Evolutionary conservation across 2,329 filamentous ascomycete species (phyloP).

Genomic region (Stemphylium beticola): DNA sequence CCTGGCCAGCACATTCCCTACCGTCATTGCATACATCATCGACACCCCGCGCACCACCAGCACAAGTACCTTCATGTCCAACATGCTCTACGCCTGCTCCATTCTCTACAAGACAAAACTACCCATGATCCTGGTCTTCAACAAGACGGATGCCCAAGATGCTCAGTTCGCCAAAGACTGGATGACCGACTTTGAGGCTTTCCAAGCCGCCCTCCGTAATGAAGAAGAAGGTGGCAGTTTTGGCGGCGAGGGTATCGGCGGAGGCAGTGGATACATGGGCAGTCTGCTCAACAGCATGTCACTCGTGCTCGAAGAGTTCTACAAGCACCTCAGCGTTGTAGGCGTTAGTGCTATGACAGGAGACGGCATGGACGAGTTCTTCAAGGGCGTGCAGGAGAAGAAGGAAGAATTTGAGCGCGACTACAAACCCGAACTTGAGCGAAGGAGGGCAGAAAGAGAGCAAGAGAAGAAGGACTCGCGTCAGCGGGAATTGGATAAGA

Average conservation of each 20-base stretch:
- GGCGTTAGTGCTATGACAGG: conserved; percentile 93
- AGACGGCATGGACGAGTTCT: conserved; percentile 90
- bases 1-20: conserved; percentile 91
- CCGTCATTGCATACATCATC: conserved; percentile 95
- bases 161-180: conserved; percentile 93
- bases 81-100: conserved; percentile 98
- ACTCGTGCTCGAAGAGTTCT: conserved; percentile 96
- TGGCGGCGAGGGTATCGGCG: conserved; percentile 72
- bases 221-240: conserved; percentile 82
- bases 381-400: conserved; percentile 86
- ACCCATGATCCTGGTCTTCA: conserved; percentile 98
- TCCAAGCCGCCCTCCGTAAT: conserved; percentile 80
- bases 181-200: conserved; percentile 99
- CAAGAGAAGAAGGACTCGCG: conserved; percentile 73
- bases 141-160: conserved; percentile 96
- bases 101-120: conserved; percentile 99
- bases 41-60: conserved; percentile 93
- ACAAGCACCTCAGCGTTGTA: conserved; percentile 89
- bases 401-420: conserved; percentile 85
- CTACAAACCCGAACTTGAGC: conserved; percentile 90
- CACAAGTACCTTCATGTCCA: conserved; percentile 98
- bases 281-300: conserved; percentile 97
- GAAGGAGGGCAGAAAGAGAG: conserved; percentile 75
- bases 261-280: conserved; percentile 92
- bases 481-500: conserved; percentile 83